These are phyloP conservation scores for Pythium grandisporangium DNA, from an alignment of 352 stramenopile species.

Conservation along the genomic window DNA sequence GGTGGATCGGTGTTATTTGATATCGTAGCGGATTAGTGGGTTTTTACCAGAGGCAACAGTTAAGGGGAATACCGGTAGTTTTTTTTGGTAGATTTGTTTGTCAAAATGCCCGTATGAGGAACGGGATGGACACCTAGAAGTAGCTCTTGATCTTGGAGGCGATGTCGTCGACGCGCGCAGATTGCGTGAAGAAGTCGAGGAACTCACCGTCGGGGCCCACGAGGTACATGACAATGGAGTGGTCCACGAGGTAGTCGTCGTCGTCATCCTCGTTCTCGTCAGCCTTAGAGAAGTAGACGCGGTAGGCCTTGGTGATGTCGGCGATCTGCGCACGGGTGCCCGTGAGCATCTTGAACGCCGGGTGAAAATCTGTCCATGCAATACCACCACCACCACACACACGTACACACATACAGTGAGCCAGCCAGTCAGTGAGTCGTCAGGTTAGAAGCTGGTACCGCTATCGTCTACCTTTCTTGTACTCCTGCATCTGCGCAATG, in stretches of 20 bases:
- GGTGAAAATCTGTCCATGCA: constrained; percentile 87
- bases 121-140: constrained; percentile 31
- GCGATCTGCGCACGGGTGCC: constrained; percentile 93
- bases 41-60: too few relatives aligned
- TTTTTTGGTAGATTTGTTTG: too few relatives aligned
- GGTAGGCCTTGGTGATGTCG: constrained; percentile 96
- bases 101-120: too few relatives aligned
- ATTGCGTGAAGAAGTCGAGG: constrained; percentile 99
- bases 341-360: constrained; percentile 85
- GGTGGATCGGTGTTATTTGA: too few relatives aligned
- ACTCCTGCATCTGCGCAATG: constrained; percentile 92
- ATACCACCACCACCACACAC: background rate
- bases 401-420: background rate
- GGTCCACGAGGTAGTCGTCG: constrained; percentile 99
- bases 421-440: too few relatives aligned
- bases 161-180: constrained; percentile 92
- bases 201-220: constrained; percentile 95
- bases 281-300: constrained; percentile 98
- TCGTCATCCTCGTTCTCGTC: constrained; percentile 92
- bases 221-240: constrained; percentile 99
- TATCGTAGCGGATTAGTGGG: too few relatives aligned
- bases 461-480: constrained; percentile 86
- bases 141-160: constrained; percentile 89
- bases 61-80: too few relatives aligned
- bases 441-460: too few relatives aligned